phyloP scores from a whole-genome alignment of 2,329 filamentous ascomycete genomes.

The Sclerotiophoma versabilis region DNA sequence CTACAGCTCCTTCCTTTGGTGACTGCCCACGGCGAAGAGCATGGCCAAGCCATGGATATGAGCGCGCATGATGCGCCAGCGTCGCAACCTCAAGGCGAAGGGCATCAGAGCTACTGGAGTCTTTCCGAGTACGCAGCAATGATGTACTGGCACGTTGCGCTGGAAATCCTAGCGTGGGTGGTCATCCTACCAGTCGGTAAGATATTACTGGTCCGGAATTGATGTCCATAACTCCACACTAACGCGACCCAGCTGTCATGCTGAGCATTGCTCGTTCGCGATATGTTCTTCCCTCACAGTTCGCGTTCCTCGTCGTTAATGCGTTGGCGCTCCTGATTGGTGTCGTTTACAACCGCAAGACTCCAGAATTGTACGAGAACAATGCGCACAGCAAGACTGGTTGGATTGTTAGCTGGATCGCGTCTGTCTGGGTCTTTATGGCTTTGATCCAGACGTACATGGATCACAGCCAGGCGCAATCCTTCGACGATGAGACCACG shows the following conservation, averaged over 20 bases:
- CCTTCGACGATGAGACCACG: slow-evolving; percentile 24
- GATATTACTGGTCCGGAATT: slow-evolving; percentile 36
- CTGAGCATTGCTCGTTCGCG: slow-evolving; percentile 82
- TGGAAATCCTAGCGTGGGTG: slow-evolving; percentile 77
- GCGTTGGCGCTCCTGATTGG: slow-evolving; percentile 50
- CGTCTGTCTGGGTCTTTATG: slow-evolving; percentile 73
- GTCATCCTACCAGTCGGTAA: slow-evolving; percentile 75
- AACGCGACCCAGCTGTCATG: slow-evolving; percentile 71
- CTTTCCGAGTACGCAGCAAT: slow-evolving; percentile 60
- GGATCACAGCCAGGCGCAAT: slow-evolving; percentile 51
- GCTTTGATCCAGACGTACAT: slow-evolving; percentile 69
- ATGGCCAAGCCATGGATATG: slow-evolving; percentile 36
- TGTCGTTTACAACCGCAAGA: slow-evolving; percentile 74
- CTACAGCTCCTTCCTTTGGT: slow-evolving; percentile 50
- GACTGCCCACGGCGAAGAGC: slow-evolving; percentile 52
- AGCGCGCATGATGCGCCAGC: slow-evolving; percentile 31
- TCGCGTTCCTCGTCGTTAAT: slow-evolving; percentile 58
- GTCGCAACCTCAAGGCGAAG: slow-evolving; percentile 23
- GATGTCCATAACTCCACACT: slow-evolving; percentile 27
- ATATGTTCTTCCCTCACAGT: slow-evolving; percentile 72
- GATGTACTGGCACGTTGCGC: slow-evolving; percentile 73
- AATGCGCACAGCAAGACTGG: slow-evolving; percentile 90
- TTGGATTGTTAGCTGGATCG: slow-evolving; percentile 80
- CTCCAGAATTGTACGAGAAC: slow-evolving; percentile 84
- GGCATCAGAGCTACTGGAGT: slow-evolving; percentile 65